A percentile compares a stretch with the other conserved stretches of the same genome.
Evolutionary conservation across 805 yeast species (phyloP).

Genomic region (Henningerozyma blattae): DNA sequence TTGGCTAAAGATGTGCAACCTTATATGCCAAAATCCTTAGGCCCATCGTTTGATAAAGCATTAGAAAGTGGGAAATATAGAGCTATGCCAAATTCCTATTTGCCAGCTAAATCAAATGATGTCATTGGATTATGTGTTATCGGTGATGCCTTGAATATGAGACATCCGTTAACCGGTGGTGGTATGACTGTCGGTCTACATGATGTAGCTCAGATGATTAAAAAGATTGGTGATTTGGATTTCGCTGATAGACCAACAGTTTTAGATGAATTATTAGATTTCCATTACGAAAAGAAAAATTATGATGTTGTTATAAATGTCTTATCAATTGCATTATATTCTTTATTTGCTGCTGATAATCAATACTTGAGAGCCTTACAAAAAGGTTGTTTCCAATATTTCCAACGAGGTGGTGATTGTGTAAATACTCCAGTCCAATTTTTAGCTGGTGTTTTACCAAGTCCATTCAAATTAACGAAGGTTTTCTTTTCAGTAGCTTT

Average conservation of each 20-base stretch:
- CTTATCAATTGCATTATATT: conserved; percentile 78
- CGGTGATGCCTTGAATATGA: conserved; percentile 94
- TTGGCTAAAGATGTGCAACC: conserved; percentile 51
- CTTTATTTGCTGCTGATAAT: conserved; percentile 80
- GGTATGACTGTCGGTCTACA: conserved; percentile 97
- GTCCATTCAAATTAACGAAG: conserved; percentile 60
- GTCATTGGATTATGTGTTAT: conserved; percentile 68
- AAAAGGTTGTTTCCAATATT: conserved; percentile 80
- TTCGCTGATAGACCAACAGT: conserved; percentile 49
- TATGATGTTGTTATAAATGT: conserved; percentile 81
- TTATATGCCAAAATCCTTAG: conserved; percentile 48
- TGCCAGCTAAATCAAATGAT: conserved; percentile 63
- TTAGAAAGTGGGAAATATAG: conserved; percentile 46
- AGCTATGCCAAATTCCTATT: conserved; percentile 88
- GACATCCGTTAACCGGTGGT: conserved; percentile 97
- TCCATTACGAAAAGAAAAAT: conserved; percentile 68
- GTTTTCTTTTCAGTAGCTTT: conserved; percentile 90
- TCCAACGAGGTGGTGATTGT: conserved; percentile 73
- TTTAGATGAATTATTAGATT: conserved; percentile 43
- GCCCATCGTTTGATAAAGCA: conserved; percentile 61
- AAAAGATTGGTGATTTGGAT: conserved; percentile 26
- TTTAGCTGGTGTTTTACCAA: conserved; percentile 69
- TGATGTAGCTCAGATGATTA: conserved; percentile 63
- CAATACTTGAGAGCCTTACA: conserved; percentile 57
- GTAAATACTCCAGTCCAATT: conserved; percentile 70